Evolutionary conservation across 768 basidiomycete species (phyloP).

Genomic region (Pisolithus tinctorius): DNA sequence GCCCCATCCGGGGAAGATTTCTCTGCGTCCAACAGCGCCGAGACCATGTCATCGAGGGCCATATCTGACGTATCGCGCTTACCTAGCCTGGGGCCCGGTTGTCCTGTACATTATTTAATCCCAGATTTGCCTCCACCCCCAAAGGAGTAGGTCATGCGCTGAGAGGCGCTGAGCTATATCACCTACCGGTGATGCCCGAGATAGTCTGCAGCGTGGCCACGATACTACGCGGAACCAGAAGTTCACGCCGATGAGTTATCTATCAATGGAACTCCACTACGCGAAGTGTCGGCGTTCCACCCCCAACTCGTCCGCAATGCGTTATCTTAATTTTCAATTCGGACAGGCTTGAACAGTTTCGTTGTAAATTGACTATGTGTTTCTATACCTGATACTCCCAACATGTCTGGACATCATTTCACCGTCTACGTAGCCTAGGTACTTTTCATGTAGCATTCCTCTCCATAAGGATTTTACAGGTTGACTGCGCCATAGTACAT

Average conservation of each 20-base stretch:
- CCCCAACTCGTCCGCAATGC: background rate
- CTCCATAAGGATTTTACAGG: background rate
- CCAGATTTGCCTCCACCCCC: constrained; percentile 46
- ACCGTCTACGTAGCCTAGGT: background rate
- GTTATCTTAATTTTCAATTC: constrained; percentile 12
- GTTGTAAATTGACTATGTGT: background rate
- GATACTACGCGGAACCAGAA: background rate
- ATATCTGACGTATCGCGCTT: constrained; percentile 31
- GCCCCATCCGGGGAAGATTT: constrained; percentile 18
- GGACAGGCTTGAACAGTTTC: background rate
- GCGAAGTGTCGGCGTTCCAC: background rate
- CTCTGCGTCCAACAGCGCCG: constrained; percentile 23
- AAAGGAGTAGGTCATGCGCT: constrained; percentile 16
- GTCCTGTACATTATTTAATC: constrained; percentile 50
- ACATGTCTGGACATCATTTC: background rate
- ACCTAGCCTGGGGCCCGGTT: constrained; percentile 39
- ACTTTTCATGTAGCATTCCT: background rate
- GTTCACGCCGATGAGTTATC: background rate
- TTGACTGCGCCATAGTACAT: background rate
- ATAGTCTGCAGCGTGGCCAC: background rate
- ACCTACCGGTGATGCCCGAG: background rate
- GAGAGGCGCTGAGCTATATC: background rate
- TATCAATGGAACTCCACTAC: background rate
- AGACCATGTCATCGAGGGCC: constrained; percentile 4
- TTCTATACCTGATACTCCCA: background rate